These are phyloP conservation scores for Melampsora abietis-canadensis DNA, from an alignment of 1,284 basidiomycete species.

Conservation along the genomic window DNA sequence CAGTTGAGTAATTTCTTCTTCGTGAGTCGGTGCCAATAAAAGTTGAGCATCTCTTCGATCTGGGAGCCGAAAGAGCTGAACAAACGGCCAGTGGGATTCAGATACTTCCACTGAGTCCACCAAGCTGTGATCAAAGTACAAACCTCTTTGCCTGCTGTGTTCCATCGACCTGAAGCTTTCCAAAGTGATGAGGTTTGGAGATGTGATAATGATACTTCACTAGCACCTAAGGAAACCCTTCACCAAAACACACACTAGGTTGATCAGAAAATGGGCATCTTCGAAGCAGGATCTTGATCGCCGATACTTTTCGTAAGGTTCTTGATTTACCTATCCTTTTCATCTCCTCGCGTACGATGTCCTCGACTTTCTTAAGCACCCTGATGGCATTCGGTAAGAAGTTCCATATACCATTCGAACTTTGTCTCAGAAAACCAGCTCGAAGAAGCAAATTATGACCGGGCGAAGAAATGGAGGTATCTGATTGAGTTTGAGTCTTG, in stretches of 20 bases:
- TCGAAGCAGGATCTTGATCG: no score
- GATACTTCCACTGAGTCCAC: neutral
- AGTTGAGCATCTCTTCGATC: constrained; percentile 51
- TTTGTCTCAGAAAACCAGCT: constrained; percentile 52
- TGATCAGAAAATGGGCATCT: no score
- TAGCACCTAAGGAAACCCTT: constrained; percentile 46
- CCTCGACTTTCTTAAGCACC: constrained; percentile 50
- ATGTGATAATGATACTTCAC: constrained; percentile 52
- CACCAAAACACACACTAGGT: no score
- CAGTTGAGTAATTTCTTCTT: constrained; percentile 54
- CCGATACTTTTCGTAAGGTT: neutral
- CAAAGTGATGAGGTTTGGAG: constrained; percentile 51
- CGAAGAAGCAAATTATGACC: constrained; percentile 46
- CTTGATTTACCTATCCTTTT: constrained; percentile 41
- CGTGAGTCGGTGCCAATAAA: constrained; percentile 54
- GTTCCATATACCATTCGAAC: constrained; percentile 53
- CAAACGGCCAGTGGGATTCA: neutral
- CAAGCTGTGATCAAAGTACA: neutral
- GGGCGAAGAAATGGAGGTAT: neutral
- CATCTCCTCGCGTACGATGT: constrained; percentile 53
- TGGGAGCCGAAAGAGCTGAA: constrained; percentile 51
- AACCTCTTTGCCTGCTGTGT: constrained; percentile 51
- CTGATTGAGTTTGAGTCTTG: neutral
- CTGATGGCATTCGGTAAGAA: constrained; percentile 53
- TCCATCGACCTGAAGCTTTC: constrained; percentile 50